Base-by-base conservation (phyloP, 345 rosid species). In the Eucalyptus tenuipes region DNA sequence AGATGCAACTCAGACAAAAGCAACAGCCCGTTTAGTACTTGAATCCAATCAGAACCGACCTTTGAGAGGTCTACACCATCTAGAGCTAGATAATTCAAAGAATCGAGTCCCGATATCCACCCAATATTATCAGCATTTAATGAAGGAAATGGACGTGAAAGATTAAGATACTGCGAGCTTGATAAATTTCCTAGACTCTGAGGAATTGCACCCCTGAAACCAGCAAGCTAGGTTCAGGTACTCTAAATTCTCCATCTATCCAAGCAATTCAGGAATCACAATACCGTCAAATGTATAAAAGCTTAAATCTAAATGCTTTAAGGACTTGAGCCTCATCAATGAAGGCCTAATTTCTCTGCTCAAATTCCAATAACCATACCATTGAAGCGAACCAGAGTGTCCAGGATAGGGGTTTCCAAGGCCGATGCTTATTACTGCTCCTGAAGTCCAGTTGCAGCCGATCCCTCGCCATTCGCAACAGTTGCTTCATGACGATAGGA, bases 401-500 rank as follows among this genome's bases (percentile, higher is more conserved):
- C 57, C 57, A 53, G 57, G 57, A 53, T 17, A 53, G 57, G 57
- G 57, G 57, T 53, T 53, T 53, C 25, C 4, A 2, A 92, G 92
- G 90, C 90, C 87, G 37, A 92, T 89, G 75, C 88, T 61, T 49
- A 79, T 55, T 52, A 93, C 91, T 86, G 89, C 92, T 89, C 93
- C 92, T 8, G 25, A 20, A 48, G 91, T 91, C 11, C 88, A 87
- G 57, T 91, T 86, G 88, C 93, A 92, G 53, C 87, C 57, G 48
- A 93, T 90, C 42, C 94, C 94, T 42, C 18, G 57, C 94, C 95
- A 93, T 10, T 88, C 88, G 87, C 94, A 94, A 61, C 94, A 92
- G 75, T 87, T 86, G 64, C 86, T 90, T 87, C 93, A 93, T 33
- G 94, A 90, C 2, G 90, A 86, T 29, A 91, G 89, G 68, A 89